Conservation (phyloP, 345 rosid species). For the Hirschfeldia incana region DNA sequence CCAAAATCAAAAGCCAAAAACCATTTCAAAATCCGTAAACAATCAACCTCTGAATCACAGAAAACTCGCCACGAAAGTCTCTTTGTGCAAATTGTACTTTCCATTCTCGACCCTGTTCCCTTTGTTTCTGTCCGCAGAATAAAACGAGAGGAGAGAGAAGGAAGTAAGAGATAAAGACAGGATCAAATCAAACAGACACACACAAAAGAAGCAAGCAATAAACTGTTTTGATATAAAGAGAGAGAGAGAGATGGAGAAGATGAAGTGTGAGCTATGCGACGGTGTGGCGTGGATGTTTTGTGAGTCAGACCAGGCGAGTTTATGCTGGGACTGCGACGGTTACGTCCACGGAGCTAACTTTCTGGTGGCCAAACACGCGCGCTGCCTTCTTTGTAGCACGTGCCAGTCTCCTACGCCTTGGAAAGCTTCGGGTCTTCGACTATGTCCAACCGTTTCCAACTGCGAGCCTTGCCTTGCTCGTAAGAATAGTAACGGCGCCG, state of each 20-base stretch:
- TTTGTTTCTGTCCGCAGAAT: slow-evolving; percentile 34
- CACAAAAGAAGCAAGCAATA: background rate
- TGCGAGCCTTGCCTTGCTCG: slow-evolving; percentile 56
- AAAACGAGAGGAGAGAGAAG: slow-evolving; percentile 15
- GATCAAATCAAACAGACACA: background rate
- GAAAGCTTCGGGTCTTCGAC: slow-evolving; percentile 68
- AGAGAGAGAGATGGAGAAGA: slow-evolving; percentile 37
- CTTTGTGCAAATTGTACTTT: background rate
- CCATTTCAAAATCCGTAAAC: no score
- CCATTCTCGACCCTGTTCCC: background rate
- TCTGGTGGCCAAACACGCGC: slow-evolving; percentile 79
- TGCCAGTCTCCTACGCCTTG: slow-evolving; percentile 80
- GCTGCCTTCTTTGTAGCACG: slow-evolving; percentile 70
- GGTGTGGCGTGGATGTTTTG: slow-evolving; percentile 63
- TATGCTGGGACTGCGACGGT: slow-evolving; percentile 83
- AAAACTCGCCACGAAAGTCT: slow-evolving; percentile 30
- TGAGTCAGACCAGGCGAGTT: slow-evolving; percentile 81
- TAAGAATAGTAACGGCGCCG: background rate
- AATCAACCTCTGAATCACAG: no score
- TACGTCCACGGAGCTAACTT: slow-evolving; percentile 86
- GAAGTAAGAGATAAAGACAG: background rate
- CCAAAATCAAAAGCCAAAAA: no score
- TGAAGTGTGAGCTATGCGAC: slow-evolving; percentile 71
- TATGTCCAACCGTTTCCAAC: slow-evolving; percentile 57
- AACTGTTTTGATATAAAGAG: background rate